These are phyloP conservation scores for Chlorella sp. DNA, from an alignment of 139 green algal species.

Conservation along the genomic window DNA sequence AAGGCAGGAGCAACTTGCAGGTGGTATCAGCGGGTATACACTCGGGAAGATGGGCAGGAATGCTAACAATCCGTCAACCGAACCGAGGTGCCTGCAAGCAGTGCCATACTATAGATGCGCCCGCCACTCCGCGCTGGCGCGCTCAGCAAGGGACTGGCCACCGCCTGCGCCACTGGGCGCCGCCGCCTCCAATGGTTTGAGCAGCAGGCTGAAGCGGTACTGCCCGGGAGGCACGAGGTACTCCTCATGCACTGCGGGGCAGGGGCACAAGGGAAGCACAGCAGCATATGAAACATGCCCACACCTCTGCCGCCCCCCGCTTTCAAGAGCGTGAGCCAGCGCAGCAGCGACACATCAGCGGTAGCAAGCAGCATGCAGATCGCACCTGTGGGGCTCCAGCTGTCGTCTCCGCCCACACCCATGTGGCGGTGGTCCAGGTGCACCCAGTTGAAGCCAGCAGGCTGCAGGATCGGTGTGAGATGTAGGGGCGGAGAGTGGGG, in stretches of 20 bases:
- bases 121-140: not conserved
- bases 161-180: not conserved
- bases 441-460: slow-evolving; percentile 58
- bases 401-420: slow-evolving; percentile 95
- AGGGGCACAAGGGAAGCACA: not conserved
- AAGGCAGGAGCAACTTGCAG: no score
- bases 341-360: not conserved
- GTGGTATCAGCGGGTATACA: no score
- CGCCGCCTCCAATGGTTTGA: slow-evolving; percentile 4
- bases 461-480: not conserved
- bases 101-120: not conserved
- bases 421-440: slow-evolving; percentile 91
- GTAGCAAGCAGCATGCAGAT: not conserved
- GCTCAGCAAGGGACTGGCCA: not conserved
- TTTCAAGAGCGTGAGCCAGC: not conserved
- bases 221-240: slow-evolving; percentile 51
- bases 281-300: not conserved
- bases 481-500: not conserved
- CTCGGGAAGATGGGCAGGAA: no score
- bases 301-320: not conserved
- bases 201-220: slow-evolving; percentile 49
- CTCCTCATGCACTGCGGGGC: slow-evolving; percentile 35
- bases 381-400: slow-evolving; percentile 82
- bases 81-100: no score
- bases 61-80: no score